phyloP scores from a whole-genome alignment of 2,329 filamentous ascomycete species.

The Penicillium aurantiogriseum region DNA sequence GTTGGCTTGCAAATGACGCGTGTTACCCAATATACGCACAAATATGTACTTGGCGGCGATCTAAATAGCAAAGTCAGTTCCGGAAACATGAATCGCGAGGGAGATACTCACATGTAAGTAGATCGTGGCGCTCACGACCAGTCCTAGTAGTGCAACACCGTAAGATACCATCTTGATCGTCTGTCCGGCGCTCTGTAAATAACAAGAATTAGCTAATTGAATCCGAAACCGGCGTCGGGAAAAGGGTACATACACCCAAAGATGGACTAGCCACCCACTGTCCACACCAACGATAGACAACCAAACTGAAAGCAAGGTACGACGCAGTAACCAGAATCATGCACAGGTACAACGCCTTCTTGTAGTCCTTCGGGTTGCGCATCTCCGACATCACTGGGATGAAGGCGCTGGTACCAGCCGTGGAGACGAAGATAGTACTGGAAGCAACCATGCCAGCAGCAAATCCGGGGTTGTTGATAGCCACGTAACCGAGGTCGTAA shows the following conservation, averaged over 20 bases:
- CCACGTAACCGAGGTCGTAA: constrained; percentile 58
- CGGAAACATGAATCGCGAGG: neutral
- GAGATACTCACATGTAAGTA: constrained; percentile 36
- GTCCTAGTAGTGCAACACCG: constrained; percentile 55
- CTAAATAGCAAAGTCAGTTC: constrained; percentile 22
- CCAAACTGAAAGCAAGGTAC: constrained; percentile 57
- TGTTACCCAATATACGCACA: constrained; percentile 52
- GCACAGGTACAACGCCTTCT: constrained; percentile 58
- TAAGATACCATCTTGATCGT: constrained; percentile 62
- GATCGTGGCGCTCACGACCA: constrained; percentile 50
- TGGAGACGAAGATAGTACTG: constrained; percentile 58
- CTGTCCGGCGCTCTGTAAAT: constrained; percentile 47
- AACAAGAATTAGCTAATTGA: too few relatives aligned
- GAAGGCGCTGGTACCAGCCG: constrained; percentile 58
- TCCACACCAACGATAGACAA: constrained; percentile 61
- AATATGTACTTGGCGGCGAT: constrained; percentile 55
- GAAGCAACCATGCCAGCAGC: constrained; percentile 57
- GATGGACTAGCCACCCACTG: constrained; percentile 62
- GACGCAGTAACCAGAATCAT: constrained; percentile 56
- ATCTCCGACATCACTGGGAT: constrained; percentile 64
- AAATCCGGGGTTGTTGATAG: constrained; percentile 57
- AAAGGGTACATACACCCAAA: constrained; percentile 37
- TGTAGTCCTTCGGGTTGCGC: constrained; percentile 56
- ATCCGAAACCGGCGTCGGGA: too few relatives aligned
- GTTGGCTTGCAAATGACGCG: constrained; percentile 50